Conservation (phyloP, 2,329 filamentous ascomycete species). For the Hypoxylon sp. region DNA sequence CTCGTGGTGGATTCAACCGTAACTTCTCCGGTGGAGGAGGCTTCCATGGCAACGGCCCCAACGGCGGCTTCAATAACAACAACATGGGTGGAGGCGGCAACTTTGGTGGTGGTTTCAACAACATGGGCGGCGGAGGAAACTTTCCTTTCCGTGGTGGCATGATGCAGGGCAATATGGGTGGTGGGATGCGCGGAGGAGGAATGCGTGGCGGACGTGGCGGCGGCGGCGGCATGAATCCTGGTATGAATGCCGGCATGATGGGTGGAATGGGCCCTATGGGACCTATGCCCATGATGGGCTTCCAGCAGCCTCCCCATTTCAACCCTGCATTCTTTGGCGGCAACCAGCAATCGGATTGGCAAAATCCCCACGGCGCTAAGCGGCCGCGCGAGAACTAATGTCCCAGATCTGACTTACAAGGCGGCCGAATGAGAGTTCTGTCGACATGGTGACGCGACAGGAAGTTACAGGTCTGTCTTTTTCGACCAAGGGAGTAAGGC, state of each 20-base stretch:
- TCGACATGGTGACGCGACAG: too few relatives aligned
- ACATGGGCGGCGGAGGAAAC: conserved; percentile 40
- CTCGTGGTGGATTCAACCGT: conserved; percentile 46
- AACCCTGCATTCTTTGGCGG: conserved; percentile 47
- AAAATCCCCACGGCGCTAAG: conserved; percentile 49
- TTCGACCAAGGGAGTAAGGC: too few relatives aligned
- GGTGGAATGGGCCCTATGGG: conserved; percentile 40
- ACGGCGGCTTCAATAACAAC: conserved; percentile 45
- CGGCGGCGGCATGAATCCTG: conserved; percentile 43
- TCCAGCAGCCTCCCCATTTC: conserved; percentile 46
- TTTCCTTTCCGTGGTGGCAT: conserved; percentile 47
- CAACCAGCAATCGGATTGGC: conserved; percentile 48
- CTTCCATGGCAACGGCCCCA: conserved; percentile 43
- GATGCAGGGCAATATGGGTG: conserved; percentile 47
- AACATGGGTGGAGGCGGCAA: conserved; percentile 46
- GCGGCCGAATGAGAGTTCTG: too few relatives aligned
- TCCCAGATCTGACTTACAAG: too few relatives aligned
- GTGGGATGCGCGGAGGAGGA: conserved; percentile 44
- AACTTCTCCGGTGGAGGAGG: conserved; percentile 43
- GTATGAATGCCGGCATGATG: conserved; percentile 46
- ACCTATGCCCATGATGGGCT: conserved; percentile 47
- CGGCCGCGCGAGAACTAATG: conserved; percentile 46
- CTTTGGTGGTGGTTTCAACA: conserved; percentile 40
- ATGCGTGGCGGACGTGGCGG: conserved; percentile 47
- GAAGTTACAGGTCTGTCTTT: too few relatives aligned